Conservation (phyloP, 208 protist genomes). For the Blechomonas ayalai region DNA sequence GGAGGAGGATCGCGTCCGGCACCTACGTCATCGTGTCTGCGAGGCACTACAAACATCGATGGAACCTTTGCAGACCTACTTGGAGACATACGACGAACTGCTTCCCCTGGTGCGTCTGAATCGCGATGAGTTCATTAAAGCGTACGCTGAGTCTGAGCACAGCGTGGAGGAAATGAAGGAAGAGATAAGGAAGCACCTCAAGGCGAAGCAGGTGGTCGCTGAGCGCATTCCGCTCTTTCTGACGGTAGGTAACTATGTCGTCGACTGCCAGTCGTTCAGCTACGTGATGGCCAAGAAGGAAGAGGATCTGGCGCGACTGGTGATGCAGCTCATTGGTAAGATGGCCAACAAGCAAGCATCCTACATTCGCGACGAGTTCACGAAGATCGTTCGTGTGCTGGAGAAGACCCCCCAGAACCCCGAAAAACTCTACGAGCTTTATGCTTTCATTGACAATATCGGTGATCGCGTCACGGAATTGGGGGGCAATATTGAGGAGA, state of each 20-base stretch:
- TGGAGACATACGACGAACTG: slow-evolving; percentile 87
- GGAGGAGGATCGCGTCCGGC: slow-evolving; percentile 76
- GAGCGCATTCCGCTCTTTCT: slow-evolving; percentile 88
- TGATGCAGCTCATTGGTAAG: slow-evolving; percentile 91
- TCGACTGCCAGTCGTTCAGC: slow-evolving; percentile 91
- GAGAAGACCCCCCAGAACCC: slow-evolving; percentile 82
- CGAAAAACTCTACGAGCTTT: slow-evolving; percentile 90
- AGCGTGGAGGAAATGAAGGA: slow-evolving; percentile 88
- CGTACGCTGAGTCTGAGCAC: slow-evolving; percentile 79
- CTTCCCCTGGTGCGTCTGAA: slow-evolving; percentile 84
- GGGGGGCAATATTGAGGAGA: slow-evolving; percentile 74
- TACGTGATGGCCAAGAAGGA: slow-evolving; percentile 92
- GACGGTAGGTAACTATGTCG: slow-evolving; percentile 92
- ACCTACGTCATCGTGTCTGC: slow-evolving; percentile 65
- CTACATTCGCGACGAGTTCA: slow-evolving; percentile 79
- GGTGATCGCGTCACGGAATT: slow-evolving; percentile 74
- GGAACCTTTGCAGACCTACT: slow-evolving; percentile 81
- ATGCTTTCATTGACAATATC: slow-evolving; percentile 80
- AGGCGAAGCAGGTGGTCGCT: slow-evolving; percentile 82
- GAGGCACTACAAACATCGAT: slow-evolving; percentile 52
- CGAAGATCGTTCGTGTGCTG: slow-evolving; percentile 66
- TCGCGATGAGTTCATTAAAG: slow-evolving; percentile 77
- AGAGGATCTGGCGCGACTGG: slow-evolving; percentile 84
- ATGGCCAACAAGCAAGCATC: slow-evolving; percentile 63
- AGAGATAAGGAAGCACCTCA: slow-evolving; percentile 86